Percentiles rank a stretch among this genome's conserved stretches.
phyloP scores from a whole-genome alignment of 2,329 filamentous ascomycete species.

The Chaetomiaceae sp. region DNA sequence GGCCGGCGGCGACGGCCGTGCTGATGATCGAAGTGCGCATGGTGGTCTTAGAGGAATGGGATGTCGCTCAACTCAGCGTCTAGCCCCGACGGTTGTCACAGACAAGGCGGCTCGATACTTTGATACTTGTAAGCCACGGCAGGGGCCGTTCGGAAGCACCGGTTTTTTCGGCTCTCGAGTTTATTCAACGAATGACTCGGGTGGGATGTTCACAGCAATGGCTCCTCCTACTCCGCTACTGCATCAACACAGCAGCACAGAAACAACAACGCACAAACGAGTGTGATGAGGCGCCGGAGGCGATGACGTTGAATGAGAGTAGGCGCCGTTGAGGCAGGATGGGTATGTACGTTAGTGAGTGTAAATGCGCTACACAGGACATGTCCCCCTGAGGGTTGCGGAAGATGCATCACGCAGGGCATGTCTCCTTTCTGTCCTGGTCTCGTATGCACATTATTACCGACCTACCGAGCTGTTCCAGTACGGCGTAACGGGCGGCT shows the following conservation, averaged over 20 bases:
- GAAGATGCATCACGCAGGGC: too few relatives aligned
- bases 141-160: slow-evolving; percentile 9
- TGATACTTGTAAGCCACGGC: background rate
- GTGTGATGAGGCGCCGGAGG: slow-evolving; percentile 11
- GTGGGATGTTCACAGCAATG: slow-evolving; percentile 13
- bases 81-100: background rate
- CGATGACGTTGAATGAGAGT: slow-evolving; percentile 1
- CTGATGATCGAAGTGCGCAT: slow-evolving; percentile 23
- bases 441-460: too few relatives aligned
- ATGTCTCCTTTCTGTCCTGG: too few relatives aligned
- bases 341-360: background rate
- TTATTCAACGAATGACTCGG: slow-evolving; percentile 23
- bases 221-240: slow-evolving; percentile 5
- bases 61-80: too few relatives aligned
- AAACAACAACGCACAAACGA: slow-evolving; percentile 16
- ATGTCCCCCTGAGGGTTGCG: too few relatives aligned
- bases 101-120: background rate
- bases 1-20: slow-evolving; percentile 22
- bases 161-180: slow-evolving; percentile 8
- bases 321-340: too few relatives aligned
- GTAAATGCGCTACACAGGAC: too few relatives aligned
- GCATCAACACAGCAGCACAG: slow-evolving; percentile 2
- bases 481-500: too few relatives aligned
- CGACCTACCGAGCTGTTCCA: too few relatives aligned
- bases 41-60: too few relatives aligned